These are phyloP conservation scores for Martensiomyces pterosporus DNA, from an alignment of 192 early-diverging fungal genomes.

Conservation along the genomic window DNA sequence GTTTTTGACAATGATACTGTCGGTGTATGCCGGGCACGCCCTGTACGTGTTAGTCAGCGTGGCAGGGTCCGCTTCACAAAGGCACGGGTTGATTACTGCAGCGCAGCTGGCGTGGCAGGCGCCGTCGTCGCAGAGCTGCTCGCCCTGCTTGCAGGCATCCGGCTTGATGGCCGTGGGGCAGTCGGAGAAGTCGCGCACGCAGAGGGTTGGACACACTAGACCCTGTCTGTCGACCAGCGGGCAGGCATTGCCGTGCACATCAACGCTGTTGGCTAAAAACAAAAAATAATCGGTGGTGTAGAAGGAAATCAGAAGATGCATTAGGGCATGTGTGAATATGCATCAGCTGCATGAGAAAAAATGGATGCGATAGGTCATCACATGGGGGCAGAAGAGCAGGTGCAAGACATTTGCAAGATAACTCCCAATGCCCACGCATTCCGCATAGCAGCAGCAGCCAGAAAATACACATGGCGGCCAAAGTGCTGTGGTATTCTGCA, in stretches of 20 bases:
- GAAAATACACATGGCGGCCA: too few relatives aligned
- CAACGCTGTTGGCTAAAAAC: slow-evolving; percentile 47
- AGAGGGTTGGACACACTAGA: slow-evolving; percentile 52
- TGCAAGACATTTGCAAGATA: too few relatives aligned
- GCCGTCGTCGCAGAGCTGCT: slow-evolving; percentile 56
- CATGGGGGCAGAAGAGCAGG: too few relatives aligned
- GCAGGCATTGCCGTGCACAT: slow-evolving; percentile 49
- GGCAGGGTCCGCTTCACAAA: slow-evolving; percentile 37
- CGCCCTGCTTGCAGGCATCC: slow-evolving; percentile 25
- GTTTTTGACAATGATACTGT: slow-evolving; percentile 35
- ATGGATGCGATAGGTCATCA: too few relatives aligned
- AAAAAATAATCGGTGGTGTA: not conserved
- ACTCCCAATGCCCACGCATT: too few relatives aligned
- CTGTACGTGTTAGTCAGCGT: slow-evolving; percentile 30
- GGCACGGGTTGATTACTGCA: slow-evolving; percentile 49
- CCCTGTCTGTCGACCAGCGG: slow-evolving; percentile 49
- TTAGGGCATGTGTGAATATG: not conserved
- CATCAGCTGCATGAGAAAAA: not conserved
- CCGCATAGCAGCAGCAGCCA: too few relatives aligned
- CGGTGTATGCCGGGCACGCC: slow-evolving; percentile 50
- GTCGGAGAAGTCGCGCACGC: slow-evolving; percentile 46
- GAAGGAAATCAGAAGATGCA: not conserved
- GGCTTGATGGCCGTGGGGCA: slow-evolving; percentile 50
- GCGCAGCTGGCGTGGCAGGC: slow-evolving; percentile 48
- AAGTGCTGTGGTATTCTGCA: not conserved